These are phyloP conservation scores for Penicillium maclennaniae DNA, from an alignment of 495 filamentous ascomycete species.

Conservation along the genomic window DNA sequence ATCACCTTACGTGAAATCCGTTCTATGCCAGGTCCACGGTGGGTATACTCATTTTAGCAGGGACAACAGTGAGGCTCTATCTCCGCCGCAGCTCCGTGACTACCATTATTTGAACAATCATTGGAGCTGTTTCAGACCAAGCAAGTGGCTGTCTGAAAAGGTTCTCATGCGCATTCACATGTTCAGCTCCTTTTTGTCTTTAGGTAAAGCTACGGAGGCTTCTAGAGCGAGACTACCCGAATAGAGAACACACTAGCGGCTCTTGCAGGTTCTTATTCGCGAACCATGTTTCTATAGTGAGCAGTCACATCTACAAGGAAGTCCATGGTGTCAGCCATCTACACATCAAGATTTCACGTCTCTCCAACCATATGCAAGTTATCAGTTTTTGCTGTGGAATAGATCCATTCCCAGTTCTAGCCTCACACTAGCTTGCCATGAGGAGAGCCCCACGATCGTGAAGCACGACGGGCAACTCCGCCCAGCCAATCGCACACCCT, in stretches of 20 bases:
- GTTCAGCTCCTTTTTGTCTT: not conserved
- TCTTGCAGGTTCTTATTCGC: not conserved
- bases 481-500: not conserved
- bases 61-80: constrained; percentile 9
- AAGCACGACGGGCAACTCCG: not conserved
- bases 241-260: constrained; percentile 7
- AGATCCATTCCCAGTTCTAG: not conserved
- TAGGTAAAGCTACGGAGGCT: not conserved
- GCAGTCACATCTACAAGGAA: not conserved
- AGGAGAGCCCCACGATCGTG: not conserved
- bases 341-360: not conserved
- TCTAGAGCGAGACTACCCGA: not conserved
- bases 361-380: not conserved
- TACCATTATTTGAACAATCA: not conserved
- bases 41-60: not conserved
- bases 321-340: too few species aligned
- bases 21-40: not conserved
- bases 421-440: not conserved
- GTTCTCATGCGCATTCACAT: not conserved
- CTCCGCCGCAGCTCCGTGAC: constrained; percentile 9
- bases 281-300: not conserved
- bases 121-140: not conserved
- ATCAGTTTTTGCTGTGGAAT: not conserved
- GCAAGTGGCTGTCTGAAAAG: not conserved
- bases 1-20: not conserved